phyloP scores from a whole-genome alignment of 2,329 filamentous ascomycete species.

The Neofusicoccum sp. region DNA sequence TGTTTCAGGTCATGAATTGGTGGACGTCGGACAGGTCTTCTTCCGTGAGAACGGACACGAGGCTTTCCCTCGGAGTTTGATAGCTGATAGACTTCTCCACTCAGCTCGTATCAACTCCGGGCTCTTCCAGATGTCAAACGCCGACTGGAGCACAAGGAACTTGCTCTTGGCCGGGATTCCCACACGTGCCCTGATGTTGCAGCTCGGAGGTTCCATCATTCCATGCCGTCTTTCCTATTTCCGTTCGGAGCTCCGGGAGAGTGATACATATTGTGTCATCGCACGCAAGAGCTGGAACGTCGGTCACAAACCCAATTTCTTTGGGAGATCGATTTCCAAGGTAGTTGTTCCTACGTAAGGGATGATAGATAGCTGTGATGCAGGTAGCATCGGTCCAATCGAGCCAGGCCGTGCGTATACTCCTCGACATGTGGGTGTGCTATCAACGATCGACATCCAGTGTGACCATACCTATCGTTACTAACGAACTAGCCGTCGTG shows the following conservation, averaged over 20 bases:
- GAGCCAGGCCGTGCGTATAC: not conserved
- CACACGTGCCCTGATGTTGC: not conserved
- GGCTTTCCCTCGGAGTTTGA: not conserved
- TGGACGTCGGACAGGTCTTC: not conserved
- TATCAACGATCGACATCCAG: not conserved
- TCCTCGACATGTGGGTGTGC: not conserved
- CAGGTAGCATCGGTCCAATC: not conserved
- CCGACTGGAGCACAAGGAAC: not conserved
- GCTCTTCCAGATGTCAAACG: not conserved
- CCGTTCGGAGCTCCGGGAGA: not conserved
- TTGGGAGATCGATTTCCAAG: not conserved
- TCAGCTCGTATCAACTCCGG: not conserved
- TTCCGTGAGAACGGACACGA: not conserved
- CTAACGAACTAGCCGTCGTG: not conserved
- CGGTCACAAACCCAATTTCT: not conserved
- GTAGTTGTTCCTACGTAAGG: not conserved
- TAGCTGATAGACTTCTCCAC: too few relatives aligned
- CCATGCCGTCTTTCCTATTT: not conserved
- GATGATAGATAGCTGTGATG: not conserved
- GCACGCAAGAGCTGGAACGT: not conserved
- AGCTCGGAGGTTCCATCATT: not conserved
- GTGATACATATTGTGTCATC: conserved; percentile 8
- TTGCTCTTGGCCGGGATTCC: not conserved
- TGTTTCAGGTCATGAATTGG: not conserved
- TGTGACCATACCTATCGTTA: not conserved